Conservation (phyloP, 768 basidiomycete species). For the Amanita molliuscula region DNA sequence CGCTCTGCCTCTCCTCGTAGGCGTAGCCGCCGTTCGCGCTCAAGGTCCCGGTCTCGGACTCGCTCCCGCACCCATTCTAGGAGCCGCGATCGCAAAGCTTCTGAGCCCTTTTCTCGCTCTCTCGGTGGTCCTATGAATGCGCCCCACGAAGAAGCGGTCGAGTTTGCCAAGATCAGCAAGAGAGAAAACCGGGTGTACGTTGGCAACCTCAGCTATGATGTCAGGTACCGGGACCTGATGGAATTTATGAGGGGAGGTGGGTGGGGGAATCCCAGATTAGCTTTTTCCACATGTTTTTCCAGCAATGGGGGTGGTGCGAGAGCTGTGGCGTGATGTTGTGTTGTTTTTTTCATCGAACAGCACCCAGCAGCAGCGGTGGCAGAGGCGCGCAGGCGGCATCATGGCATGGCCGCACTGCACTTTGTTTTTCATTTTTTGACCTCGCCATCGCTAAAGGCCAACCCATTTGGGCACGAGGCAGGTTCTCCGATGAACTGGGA, state of each 20-base stretch:
- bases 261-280: slow-evolving; percentile 54
- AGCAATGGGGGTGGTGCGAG: slow-evolving; percentile 14
- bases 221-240: slow-evolving; percentile 97
- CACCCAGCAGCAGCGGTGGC: slow-evolving; percentile 4
- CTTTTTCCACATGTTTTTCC: slow-evolving; percentile 17
- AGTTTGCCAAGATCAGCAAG: slow-evolving; percentile 94
- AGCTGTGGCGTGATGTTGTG: neutral
- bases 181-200: slow-evolving; percentile 98
- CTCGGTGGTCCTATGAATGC: slow-evolving; percentile 88
- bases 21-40: slow-evolving; percentile 41
- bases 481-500: slow-evolving; percentile 28
- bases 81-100: slow-evolving; percentile 48
- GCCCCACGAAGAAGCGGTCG: slow-evolving; percentile 86
- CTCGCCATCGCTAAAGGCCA: slow-evolving; percentile 10
- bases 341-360: neutral
- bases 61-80: slow-evolving; percentile 57
- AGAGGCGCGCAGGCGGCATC: slow-evolving; percentile 3
- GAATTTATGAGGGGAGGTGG: slow-evolving; percentile 99
- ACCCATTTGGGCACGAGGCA: slow-evolving; percentile 12
- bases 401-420: slow-evolving; percentile 5
- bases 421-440: slow-evolving; percentile 7
- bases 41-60: slow-evolving; percentile 40
- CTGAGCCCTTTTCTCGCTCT: slow-evolving; percentile 64
- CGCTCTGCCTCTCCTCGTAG: slow-evolving; percentile 59
- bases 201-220: slow-evolving; percentile 97